Percentiles rank a stretch among this genome's conserved stretches.
Evolutionary conservation across 192 early-diverging fungal genomes (phyloP).

Genomic region (Jimgerdemannia lactiflua): DNA sequence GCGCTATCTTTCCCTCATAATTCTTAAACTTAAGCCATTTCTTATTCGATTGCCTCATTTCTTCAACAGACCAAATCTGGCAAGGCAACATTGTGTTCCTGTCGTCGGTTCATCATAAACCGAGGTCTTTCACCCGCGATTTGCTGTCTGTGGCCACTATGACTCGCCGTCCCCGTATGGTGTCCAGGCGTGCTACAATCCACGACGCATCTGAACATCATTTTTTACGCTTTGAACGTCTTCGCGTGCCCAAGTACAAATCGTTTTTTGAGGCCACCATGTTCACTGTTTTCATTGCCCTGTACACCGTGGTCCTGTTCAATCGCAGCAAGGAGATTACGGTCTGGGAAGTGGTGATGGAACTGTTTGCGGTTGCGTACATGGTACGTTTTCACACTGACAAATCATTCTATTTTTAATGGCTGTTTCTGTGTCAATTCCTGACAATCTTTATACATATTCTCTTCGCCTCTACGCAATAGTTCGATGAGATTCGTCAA

Average conservation of each 20-base stretch:
- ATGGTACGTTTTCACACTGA: constrained; percentile 4
- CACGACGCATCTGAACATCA: constrained; percentile 26
- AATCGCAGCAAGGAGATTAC: constrained; percentile 20
- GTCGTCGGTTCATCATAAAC: too few species aligned
- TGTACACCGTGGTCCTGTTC: constrained; percentile 35
- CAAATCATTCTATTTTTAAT: too few species aligned
- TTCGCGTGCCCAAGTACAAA: constrained; percentile 38
- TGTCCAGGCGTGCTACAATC: too few species aligned
- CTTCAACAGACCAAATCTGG: constrained; percentile 35
- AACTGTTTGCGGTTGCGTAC: constrained; percentile 5
- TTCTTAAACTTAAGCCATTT: too few species aligned
- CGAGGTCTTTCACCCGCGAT: too few species aligned
- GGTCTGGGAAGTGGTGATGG: constrained; percentile 26
- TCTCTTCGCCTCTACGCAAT: background rate
- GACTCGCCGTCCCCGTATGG: too few species aligned
- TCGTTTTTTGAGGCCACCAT: constrained; percentile 33
- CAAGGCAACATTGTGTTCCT: constrained; percentile 38
- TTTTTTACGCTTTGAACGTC: constrained; percentile 29
- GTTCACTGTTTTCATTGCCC: constrained; percentile 30
- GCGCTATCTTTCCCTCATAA: too few species aligned
- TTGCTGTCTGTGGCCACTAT: too few species aligned
- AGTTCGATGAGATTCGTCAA: constrained; percentile 38
- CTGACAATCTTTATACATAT: background rate
- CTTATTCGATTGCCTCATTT: background rate
- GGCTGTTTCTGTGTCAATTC: too few species aligned